Evolutionary conservation across 2,329 filamentous ascomycete genomes (phyloP), one percentile per base, ranked within the genome.

Genomic region (Phaeoacremonium minimum): DNA sequence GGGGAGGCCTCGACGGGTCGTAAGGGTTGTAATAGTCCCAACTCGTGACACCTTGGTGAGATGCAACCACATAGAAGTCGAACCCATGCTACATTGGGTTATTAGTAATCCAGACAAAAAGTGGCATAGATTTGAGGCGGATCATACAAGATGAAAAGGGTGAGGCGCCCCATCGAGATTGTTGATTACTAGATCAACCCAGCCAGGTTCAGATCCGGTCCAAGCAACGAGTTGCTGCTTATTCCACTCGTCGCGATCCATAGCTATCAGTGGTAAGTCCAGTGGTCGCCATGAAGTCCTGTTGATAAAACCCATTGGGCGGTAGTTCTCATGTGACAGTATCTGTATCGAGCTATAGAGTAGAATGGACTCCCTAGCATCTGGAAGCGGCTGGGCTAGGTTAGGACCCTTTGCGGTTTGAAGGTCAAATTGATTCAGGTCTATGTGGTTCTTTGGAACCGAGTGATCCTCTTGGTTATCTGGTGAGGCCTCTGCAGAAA

Each of bases 1-100:
- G 40, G 3, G 47, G 46, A 7, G 34, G 26, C 17, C 32, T 40
- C 33, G 35, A 42, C 1, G 40, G 36, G 15, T 32, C 33, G 17
- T 42, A 52, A 4, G 49, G 50, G 15, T 49, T 51, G 33, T 51
- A 52, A 30, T 48, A 52, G 32, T 48, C 46, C 50, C 50, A 52
- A 15, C 47, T 48, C n/a, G 46, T 43, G 7, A 40, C 34, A 3
- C 41, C 47, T n/a, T 38, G 32, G 15, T 50, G 36, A 1, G 44
- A 41, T 12, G 38, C 43, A 1, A 51, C 16, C 15, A 52, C 45
- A 18, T 48, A 51, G 18, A 52, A 47, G 28, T 50, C 45, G n/a
- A 46, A 46, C 12, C 49, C 48, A 26, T 52, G 50, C 47, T 49
- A 30, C 5, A 3, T 9, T 14, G 15, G 16, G 17, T 26, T 5